phyloP scores from a whole-genome alignment of 352 stramenopile genomes.

The Phytophthora pinifolia region DNA sequence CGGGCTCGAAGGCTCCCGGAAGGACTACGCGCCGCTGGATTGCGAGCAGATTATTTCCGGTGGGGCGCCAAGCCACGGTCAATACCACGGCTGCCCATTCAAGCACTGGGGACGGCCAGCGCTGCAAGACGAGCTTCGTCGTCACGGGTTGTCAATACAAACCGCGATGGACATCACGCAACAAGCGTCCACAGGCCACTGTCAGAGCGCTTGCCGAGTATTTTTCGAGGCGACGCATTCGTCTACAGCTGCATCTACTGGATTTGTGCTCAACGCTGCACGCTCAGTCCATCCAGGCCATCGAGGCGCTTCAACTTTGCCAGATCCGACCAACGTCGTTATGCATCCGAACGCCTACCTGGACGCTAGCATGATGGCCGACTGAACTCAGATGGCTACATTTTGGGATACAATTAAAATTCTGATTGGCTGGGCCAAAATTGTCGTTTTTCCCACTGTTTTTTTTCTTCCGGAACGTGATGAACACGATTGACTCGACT shows the following conservation, averaged over 20 bases:
- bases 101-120: constrained; percentile 60
- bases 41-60: constrained; percentile 62
- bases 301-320: constrained; percentile 3
- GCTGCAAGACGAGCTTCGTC: constrained; percentile 47
- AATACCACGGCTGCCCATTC: constrained; percentile 86
- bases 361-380: constrained; percentile 36
- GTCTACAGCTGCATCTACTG: constrained; percentile 11
- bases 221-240: constrained; percentile 52
- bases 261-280: constrained; percentile 4
- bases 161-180: constrained; percentile 32
- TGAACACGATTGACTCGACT: constrained; percentile 13
- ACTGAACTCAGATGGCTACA: constrained; percentile 22
- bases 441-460: not conserved
- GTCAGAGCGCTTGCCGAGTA: constrained; percentile 43
- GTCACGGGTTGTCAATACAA: constrained; percentile 20
- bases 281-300: not conserved
- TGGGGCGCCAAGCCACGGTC: constrained; percentile 47
- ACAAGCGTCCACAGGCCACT: constrained; percentile 34
- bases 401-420: not conserved
- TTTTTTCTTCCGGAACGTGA: not conserved
- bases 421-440: constrained; percentile 26
- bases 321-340: constrained; percentile 10
- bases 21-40: constrained; percentile 62
- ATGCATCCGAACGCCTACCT: constrained; percentile 68
- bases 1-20: constrained; percentile 73